Base-by-base conservation (phyloP, 306 rosid genomes). In the Adenanthera pavonina region DNA sequence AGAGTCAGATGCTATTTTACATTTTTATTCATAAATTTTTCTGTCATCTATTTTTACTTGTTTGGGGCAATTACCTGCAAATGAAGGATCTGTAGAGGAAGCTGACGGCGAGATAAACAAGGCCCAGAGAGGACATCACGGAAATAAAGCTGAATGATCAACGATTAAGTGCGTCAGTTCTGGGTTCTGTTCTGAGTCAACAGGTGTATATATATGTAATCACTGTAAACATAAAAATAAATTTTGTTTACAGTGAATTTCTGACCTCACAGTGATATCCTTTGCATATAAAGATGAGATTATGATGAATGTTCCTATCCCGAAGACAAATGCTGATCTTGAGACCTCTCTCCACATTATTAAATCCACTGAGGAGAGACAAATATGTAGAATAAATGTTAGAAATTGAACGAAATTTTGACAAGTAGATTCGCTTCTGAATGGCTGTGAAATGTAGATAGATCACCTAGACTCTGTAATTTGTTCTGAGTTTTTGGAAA, bases 301-400 rank as follows among this genome's bases (percentile, higher is more conserved):
- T 61, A 94, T 88, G 36, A 87, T 57, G 78, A 89, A 89, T 77
- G 92, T 86, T 76, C 98, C 98, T 64, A 87, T 74, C 71, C 94
- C 94, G 33, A 91, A 89, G 54, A 88, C 88, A 78, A 91, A 89
- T 59, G 87, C 90, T 20, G 98, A 91, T 90, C 92, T 89, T 68
- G 91, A 86, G 74, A 90, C 81, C 38, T 91, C 97, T 78, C 84
- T 94, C 98, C 98, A 94, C 98, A 91, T 90, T 73, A 90, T 75
- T 60, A 94, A 88, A 83, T 90, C 98, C 81, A 89, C 98, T 94
- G 90, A 43, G 65, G 74, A 70, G 17, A 15, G 33, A 77, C 71
- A 70, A 49, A 20, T 20, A 33, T 11, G 74, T 67, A 76, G 51
- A 75, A 40, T 25, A 19, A 72, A 70, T 53, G 36, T 60, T 8